Conservation (phyloP, 2,329 filamentous ascomycete genomes). For the Akanthomyces uredinophilus region DNA sequence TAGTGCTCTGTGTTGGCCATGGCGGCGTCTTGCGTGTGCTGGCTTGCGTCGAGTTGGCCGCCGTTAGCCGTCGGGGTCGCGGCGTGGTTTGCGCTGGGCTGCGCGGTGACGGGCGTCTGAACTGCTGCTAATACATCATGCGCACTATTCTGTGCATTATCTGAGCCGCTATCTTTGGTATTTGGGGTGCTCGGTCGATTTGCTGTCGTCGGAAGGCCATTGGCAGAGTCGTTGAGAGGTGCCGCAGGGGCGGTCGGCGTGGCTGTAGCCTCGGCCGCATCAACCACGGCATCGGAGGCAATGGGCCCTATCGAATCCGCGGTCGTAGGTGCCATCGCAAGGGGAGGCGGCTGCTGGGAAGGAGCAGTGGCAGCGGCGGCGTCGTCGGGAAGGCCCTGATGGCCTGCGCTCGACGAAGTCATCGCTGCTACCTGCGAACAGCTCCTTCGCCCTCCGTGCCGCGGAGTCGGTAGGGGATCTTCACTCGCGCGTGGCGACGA, state of each 20-base stretch:
- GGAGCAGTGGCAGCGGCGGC: slow-evolving; percentile 5
- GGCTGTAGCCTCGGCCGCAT: slow-evolving; percentile 2
- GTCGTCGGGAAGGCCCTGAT: slow-evolving; percentile 15
- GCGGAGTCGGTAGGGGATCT: slow-evolving; percentile 10
- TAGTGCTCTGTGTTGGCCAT: slow-evolving; percentile 23
- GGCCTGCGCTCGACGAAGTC: slow-evolving; percentile 51
- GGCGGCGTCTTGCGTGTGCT: slow-evolving; percentile 10
- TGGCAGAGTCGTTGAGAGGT: background rate
- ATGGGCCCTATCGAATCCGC: slow-evolving; percentile 12
- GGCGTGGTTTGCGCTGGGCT: background rate
- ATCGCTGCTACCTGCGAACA: slow-evolving; percentile 50
- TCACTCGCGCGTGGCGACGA: background rate
- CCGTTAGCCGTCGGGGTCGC: slow-evolving; percentile 1
- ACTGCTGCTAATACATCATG: background rate
- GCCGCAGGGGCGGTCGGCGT: slow-evolving; percentile 1
- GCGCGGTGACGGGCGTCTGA: background rate
- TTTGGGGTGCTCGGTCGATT: background rate
- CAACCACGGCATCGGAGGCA: slow-evolving; percentile 11
- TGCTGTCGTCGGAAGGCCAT: background rate
- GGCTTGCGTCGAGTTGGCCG: slow-evolving; percentile 15
- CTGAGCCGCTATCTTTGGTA: background rate
- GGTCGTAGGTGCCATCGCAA: slow-evolving; percentile 18
- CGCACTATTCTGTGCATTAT: background rate
- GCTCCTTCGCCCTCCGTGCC: slow-evolving; percentile 47
- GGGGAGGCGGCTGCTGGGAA: slow-evolving; percentile 14